Evolutionary conservation across 1,284 basidiomycete genomes (phyloP), one percentile per base, ranked within the genome.

Genomic region (Meripilus lineatus): DNA sequence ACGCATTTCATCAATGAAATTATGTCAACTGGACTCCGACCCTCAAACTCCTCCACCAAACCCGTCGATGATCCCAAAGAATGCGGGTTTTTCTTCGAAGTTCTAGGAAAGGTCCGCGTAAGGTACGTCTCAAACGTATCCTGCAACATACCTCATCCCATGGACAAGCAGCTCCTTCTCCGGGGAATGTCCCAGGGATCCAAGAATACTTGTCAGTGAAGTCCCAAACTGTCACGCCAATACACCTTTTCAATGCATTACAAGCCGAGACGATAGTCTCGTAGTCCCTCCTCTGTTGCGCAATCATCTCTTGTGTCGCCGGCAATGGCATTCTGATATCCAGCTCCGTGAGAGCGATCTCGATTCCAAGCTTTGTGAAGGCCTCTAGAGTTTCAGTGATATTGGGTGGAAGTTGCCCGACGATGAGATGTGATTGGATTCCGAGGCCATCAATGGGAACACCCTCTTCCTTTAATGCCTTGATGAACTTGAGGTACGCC

Each of bases 371-470:
- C n/a, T 68, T 68, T 20, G 68, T 63, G 53, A 81, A 75, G 38
- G 68, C 63, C 51, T 70, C 54, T 25, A 77, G 51, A 49, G 73
- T 71, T 26, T 63, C 58, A 52, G 73, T 64, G 40, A 77, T 53
- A 8, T 62, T 64, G 14, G 67, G 55, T 1, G 75, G 73, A 10
- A 78, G 64, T 36, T 66, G 49, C 17, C 75, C 75, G 45, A 30
- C 28, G 49, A 75, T 72, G 43, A 78, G 63, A 53, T 79, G 76
- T 24, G 58, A 63, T 62, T 80, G 75, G 37, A 78, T 62, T 30
- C 79, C 79, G 42, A n/a, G 59, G 43, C 77, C 77, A 53, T 80
- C 74, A 54, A 80, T 72, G n/a, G 77, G 77, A 2, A 70, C 67
- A 30, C 28, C 28, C n/a, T 30, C 10, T n/a, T 28, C 67, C 67